Base-by-base conservation (phyloP, 495 filamentous ascomycete genomes). In the Penicillium coffeae region DNA sequence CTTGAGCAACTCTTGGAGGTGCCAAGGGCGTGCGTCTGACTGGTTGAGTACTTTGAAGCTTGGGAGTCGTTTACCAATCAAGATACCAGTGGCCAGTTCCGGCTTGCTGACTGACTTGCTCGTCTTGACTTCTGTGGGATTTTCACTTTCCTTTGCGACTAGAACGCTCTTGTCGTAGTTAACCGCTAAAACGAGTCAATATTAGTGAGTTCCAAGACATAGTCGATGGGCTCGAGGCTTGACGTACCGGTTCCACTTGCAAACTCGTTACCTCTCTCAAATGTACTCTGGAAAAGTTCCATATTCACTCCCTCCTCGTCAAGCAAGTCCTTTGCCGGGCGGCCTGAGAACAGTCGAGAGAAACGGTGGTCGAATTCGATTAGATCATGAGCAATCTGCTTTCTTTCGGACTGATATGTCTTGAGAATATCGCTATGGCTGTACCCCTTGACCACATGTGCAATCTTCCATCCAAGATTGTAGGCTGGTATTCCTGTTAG, bases 381-480 rank as follows among this genome's bases (percentile, higher is more conserved):
- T 13, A 90, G 73, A 37, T 84, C 80, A 48, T 82, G 71, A 1
- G 86, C 86, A 33, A 88, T 74, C n/a, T 63, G 59, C 16, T 72
- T 71, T 21, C 86, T 71, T 57, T 89, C 86, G 1, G 69, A 59
- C 52, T 52, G 20, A 36, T 88, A 89, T 0, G 85, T 88, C 20
- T 66, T 63, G 1, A 90, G 69, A 22, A 89, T 74, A 0, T 66
- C 67, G 1, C 66, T 70, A 7, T 70, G 57, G 2, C 68, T 61
- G 27, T 78, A 70, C 8, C 73, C 79, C 20, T 78, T 78, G 42
- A 80, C 66, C 2, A 86, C 83, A 27, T 77, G 63, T 0, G 77
- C 75, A 18, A 90, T 69, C 62, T 90, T 90, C 86, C 86, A 89
- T 21, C 82, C 85, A 1, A 89, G 75, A 47, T 89, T 89, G 61